These are phyloP conservation scores for Encephalitozoon cuniculi DNA, from an alignment of 371 early-diverging fungal genomes.

Conservation along the genomic window DNA sequence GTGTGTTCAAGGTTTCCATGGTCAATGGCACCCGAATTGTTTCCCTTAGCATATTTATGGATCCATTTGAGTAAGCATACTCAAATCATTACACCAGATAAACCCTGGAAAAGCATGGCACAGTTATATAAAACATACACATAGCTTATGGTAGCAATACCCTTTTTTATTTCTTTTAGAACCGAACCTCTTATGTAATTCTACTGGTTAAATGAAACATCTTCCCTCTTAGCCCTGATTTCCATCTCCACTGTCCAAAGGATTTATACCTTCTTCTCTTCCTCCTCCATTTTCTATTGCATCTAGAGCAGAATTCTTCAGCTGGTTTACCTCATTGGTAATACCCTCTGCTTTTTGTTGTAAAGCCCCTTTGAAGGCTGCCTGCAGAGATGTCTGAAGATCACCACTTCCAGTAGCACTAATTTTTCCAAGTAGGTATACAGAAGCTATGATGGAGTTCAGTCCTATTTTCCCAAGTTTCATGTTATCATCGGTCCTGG, in stretches of 20 bases:
- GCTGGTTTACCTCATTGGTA: background rate
- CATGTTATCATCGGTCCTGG: background rate
- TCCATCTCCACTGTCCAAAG: background rate
- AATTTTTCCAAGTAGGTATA: background rate
- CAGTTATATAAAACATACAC: too few relatives aligned
- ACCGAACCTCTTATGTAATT: background rate
- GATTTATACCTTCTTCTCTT: background rate
- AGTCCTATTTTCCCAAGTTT: background rate
- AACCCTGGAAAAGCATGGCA: too few relatives aligned
- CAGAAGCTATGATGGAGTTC: background rate
- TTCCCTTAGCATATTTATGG: conserved; percentile 13
- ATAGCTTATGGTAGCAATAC: too few relatives aligned
- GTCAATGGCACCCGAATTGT: conserved; percentile 20
- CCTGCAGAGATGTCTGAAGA: background rate
- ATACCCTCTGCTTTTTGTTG: background rate
- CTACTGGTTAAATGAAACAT: background rate
- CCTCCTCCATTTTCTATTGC: background rate
- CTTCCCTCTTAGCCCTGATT: background rate
- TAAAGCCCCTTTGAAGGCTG: background rate
- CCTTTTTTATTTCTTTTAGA: background rate
- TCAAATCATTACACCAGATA: too few relatives aligned
- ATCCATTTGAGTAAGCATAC: conserved; percentile 13
- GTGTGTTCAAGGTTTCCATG: conserved; percentile 32
- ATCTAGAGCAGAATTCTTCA: background rate
- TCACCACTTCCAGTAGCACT: background rate